Conservation (phyloP, 2,329 filamentous ascomycete genomes). For the Coniochaeta sp. region DNA sequence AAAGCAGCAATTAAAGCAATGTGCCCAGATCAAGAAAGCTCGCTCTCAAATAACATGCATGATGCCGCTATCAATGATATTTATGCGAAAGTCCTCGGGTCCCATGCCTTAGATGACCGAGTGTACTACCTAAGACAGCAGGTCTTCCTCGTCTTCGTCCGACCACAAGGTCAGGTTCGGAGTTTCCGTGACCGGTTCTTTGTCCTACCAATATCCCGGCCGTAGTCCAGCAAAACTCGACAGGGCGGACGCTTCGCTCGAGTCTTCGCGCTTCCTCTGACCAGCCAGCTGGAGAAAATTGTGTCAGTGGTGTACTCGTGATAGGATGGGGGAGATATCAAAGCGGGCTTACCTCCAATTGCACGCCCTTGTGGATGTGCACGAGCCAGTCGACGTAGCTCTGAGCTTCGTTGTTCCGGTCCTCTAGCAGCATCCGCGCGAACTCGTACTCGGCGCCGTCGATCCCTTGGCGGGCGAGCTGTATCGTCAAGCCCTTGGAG, state of each 20-base stretch:
- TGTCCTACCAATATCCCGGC: constrained; percentile 20
- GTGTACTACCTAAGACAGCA: background rate
- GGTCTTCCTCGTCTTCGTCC: background rate
- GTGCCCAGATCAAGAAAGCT: too few relatives aligned
- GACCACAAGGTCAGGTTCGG: background rate
- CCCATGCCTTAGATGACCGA: background rate
- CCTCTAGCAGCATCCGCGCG: constrained; percentile 82
- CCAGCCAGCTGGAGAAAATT: constrained; percentile 49
- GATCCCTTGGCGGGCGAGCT: constrained; percentile 84
- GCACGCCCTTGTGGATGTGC: constrained; percentile 86
- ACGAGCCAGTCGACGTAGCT: constrained; percentile 99
- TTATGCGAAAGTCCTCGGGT: too few relatives aligned
- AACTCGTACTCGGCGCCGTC: constrained; percentile 97
- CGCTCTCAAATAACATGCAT: background rate
- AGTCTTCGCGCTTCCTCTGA: constrained; percentile 63
- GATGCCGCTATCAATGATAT: background rate
- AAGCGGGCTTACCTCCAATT: constrained; percentile 63
- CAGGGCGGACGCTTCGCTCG: constrained; percentile 38
- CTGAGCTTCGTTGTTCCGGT: constrained; percentile 94
- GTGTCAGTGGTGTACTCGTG: constrained; percentile 8
- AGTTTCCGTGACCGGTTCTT: background rate
- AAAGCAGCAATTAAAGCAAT: too few relatives aligned
- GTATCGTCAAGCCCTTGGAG: constrained; percentile 80
- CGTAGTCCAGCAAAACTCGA: constrained; percentile 28
- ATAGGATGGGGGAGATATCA: constrained; percentile 4